phyloP scores from a whole-genome alignment of 371 early-diverging fungal genomes.

The Mycotypha africana region DNA sequence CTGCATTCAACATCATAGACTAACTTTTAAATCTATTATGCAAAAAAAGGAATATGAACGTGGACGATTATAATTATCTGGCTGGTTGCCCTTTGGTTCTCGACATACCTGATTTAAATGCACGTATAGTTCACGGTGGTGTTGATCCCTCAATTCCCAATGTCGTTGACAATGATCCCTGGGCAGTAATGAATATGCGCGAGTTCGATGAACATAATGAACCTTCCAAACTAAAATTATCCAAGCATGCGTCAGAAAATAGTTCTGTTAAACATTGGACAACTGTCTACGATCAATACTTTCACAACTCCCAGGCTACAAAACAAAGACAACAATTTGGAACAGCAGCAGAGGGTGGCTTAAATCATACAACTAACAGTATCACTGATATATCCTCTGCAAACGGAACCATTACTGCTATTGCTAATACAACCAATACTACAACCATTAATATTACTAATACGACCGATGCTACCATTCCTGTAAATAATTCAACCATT shows the following conservation, averaged over 20 bases:
- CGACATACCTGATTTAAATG: constrained; percentile 43
- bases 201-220: constrained; percentile 41
- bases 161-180: constrained; percentile 29
- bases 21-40: not conserved
- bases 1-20: not conserved
- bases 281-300: constrained; percentile 10
- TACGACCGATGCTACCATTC: too few species aligned
- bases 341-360: too few species aligned
- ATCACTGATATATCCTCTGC: too few species aligned
- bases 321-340: too few species aligned
- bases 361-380: constrained; percentile 6
- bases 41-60: constrained; percentile 24
- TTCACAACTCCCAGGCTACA: too few species aligned
- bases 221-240: constrained; percentile 24
- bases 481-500: constrained; percentile 1
- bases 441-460: too few species aligned
- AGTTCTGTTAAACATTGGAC: constrained; percentile 5
- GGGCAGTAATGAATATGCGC: constrained; percentile 54
- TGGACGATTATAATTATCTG: constrained; percentile 49
- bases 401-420: too few species aligned
- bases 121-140: constrained; percentile 66
- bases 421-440: constrained; percentile 8
- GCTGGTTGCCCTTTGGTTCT: constrained; percentile 53
- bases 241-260: not conserved
- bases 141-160: constrained; percentile 44